Evolutionary conservation across 1,284 basidiomycete species (phyloP).

Genomic region (Heterobasidion parviporum): DNA sequence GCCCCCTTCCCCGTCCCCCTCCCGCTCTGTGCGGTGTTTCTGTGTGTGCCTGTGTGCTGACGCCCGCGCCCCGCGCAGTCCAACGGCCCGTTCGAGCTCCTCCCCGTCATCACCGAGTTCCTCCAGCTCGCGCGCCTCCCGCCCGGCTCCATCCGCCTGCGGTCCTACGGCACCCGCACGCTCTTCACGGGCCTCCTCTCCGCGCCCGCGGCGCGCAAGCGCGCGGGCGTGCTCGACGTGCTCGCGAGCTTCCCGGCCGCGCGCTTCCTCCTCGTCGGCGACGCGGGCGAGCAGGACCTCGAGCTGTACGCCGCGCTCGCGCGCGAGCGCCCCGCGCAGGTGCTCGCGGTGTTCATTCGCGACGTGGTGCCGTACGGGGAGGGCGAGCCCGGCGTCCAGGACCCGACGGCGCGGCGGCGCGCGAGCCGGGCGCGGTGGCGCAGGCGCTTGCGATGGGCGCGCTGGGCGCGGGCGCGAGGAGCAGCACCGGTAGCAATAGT

Average conservation of each 20-base stretch:
- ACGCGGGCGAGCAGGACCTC: slow-evolving; percentile 84
- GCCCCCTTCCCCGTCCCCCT: neutral
- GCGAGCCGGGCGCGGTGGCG: slow-evolving; percentile 12
- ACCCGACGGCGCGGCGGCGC: slow-evolving; percentile 42
- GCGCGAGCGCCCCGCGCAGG: slow-evolving; percentile 53
- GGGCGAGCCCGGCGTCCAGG: slow-evolving; percentile 30
- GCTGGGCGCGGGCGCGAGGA: neutral
- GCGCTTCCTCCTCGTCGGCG: slow-evolving; percentile 78
- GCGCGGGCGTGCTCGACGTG: slow-evolving; percentile 67
- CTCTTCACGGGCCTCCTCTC: slow-evolving; percentile 70
- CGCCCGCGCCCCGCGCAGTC: slow-evolving; percentile 42
- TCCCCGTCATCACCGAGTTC: slow-evolving; percentile 75
- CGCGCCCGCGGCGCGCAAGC: slow-evolving; percentile 74
- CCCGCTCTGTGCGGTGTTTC: neutral
- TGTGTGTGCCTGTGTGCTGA: slow-evolving; percentile 2
- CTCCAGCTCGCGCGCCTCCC: slow-evolving; percentile 64
- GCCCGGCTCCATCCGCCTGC: slow-evolving; percentile 59
- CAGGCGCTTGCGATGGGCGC: slow-evolving; percentile 2
- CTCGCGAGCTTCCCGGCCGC: slow-evolving; percentile 71
- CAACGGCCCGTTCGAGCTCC: slow-evolving; percentile 84
- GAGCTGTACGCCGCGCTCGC: slow-evolving; percentile 76
- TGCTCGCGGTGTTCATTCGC: slow-evolving; percentile 71
- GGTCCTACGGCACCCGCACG: slow-evolving; percentile 76
- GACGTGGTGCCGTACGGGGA: slow-evolving; percentile 43
- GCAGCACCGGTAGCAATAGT: neutral